These are phyloP conservation scores for Lactarius trivialis DNA, from an alignment of 768 basidiomycete genomes.

Conservation along the genomic window DNA sequence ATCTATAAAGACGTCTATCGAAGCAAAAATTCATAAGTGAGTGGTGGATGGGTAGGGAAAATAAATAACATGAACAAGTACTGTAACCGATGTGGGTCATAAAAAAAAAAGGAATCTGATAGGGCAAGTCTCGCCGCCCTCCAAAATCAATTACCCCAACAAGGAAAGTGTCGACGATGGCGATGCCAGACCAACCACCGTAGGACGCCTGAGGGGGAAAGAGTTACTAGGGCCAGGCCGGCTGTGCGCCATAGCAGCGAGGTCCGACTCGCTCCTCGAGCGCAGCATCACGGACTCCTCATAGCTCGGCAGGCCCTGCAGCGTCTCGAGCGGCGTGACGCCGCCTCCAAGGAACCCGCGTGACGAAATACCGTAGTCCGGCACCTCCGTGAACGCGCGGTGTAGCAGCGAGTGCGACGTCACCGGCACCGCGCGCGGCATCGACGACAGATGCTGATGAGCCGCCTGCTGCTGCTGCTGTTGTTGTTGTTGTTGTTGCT, in stretches of 20 bases:
- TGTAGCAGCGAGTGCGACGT: conserved; percentile 38
- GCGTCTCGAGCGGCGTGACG: conserved; percentile 73
- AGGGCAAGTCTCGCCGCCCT: too few species aligned
- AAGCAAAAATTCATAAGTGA: background rate
- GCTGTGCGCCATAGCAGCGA: conserved; percentile 12
- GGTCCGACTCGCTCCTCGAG: conserved; percentile 23
- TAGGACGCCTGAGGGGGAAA: background rate
- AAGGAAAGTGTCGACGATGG: background rate
- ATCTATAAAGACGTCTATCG: background rate
- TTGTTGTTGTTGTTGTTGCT: too few species aligned
- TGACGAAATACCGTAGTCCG: conserved; percentile 78
- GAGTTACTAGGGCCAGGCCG: too few species aligned
- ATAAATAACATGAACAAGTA: background rate
- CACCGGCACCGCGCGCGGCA: conserved; percentile 16
- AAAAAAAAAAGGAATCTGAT: too few species aligned
- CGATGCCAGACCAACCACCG: background rate
- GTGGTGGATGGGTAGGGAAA: background rate
- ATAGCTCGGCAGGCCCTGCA: conserved; percentile 79
- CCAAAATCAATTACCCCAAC: too few species aligned
- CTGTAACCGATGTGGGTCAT: too few species aligned
- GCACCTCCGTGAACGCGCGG: conserved; percentile 69
- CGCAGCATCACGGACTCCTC: conserved; percentile 49
- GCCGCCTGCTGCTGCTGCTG: background rate
- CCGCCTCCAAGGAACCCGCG: conserved; percentile 85
- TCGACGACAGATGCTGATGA: conserved; percentile 9